These are phyloP conservation scores for Fusarium ramigenum DNA, from an alignment of 2,329 filamentous ascomycete genomes.

Conservation along the genomic window DNA sequence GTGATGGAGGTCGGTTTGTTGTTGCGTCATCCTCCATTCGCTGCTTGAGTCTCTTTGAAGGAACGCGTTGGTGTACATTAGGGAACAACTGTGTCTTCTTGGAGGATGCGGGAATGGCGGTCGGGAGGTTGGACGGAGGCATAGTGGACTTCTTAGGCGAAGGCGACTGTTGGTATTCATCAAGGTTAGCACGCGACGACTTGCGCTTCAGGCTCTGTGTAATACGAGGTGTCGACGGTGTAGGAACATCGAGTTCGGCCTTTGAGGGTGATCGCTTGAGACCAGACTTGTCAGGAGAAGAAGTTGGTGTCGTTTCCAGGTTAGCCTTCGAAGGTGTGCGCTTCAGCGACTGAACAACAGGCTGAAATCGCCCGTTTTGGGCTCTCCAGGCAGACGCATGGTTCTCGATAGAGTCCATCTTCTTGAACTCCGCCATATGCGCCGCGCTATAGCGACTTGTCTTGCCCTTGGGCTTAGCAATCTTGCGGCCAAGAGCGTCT, in stretches of 20 bases:
- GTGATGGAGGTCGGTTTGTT: conserved; percentile 67
- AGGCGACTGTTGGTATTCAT: conserved; percentile 44
- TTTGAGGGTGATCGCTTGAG: conserved; percentile 66
- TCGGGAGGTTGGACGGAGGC: conserved; percentile 34
- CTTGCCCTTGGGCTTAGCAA: conserved; percentile 83
- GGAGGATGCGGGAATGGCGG: conserved; percentile 30
- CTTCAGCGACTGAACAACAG: conserved; percentile 52
- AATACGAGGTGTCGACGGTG: conserved; percentile 56
- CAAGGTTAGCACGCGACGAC: conserved; percentile 44
- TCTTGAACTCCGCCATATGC: conserved; percentile 90
- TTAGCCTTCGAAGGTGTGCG: conserved; percentile 57
- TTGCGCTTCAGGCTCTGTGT: conserved; percentile 49
- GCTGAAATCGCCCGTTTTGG: conserved; percentile 62
- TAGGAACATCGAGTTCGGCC: conserved; percentile 57
- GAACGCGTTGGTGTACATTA: conserved; percentile 41
- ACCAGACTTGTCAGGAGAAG: conserved; percentile 47
- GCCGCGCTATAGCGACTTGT: conserved; percentile 82
- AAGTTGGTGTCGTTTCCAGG: conserved; percentile 49
- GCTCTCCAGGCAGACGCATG: conserved; percentile 83
- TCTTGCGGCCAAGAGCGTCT: conserved; percentile 67
- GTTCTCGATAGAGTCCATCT: conserved; percentile 95
- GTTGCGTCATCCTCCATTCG: conserved; percentile 75
- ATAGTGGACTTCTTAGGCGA: conserved; percentile 42
- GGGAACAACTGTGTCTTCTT: conserved; percentile 29
- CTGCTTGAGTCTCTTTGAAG: conserved; percentile 77